Evolutionary conservation across 495 filamentous ascomycete genomes (phyloP).

Genomic region (Penicillium atrosanguineum): DNA sequence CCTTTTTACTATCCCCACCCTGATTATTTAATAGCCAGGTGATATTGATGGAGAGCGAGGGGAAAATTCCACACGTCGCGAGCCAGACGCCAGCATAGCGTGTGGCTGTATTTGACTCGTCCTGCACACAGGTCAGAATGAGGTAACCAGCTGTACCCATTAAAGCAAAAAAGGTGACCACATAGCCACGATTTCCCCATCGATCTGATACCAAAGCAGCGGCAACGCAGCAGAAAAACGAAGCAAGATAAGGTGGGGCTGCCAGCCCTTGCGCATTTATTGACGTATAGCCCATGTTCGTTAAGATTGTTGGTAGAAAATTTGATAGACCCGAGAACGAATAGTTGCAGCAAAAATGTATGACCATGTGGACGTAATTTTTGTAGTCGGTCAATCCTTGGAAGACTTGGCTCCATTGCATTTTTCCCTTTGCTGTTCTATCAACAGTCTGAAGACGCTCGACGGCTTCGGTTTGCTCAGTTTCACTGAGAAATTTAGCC

Average conservation of each 20-base stretch:
- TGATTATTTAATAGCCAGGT: constrained; percentile 62
- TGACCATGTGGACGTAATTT: constrained; percentile 27
- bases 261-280: constrained; percentile 69
- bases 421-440: constrained; percentile 18
- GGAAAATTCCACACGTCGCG: constrained; percentile 62
- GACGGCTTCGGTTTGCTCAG: constrained; percentile 43
- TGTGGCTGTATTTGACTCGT: constrained; percentile 39
- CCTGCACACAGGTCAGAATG: constrained; percentile 50
- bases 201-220: constrained; percentile 64
- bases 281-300: constrained; percentile 63
- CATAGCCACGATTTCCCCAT: constrained; percentile 57
- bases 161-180: constrained; percentile 56
- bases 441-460: constrained; percentile 27
- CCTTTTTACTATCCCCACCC: constrained; percentile 51
- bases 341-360: constrained; percentile 32
- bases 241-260: constrained; percentile 70
- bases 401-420: constrained; percentile 22
- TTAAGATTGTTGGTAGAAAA: constrained; percentile 70
- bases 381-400: constrained; percentile 27
- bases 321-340: constrained; percentile 54
- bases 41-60: constrained; percentile 58
- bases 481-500: constrained; percentile 61
- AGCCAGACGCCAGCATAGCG: constrained; percentile 62
- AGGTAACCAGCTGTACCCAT: constrained; percentile 67
- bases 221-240: constrained; percentile 59